Conservation (phyloP, 2,329 filamentous ascomycete species). For the Ophiostoma novo-ulmi region DNA sequence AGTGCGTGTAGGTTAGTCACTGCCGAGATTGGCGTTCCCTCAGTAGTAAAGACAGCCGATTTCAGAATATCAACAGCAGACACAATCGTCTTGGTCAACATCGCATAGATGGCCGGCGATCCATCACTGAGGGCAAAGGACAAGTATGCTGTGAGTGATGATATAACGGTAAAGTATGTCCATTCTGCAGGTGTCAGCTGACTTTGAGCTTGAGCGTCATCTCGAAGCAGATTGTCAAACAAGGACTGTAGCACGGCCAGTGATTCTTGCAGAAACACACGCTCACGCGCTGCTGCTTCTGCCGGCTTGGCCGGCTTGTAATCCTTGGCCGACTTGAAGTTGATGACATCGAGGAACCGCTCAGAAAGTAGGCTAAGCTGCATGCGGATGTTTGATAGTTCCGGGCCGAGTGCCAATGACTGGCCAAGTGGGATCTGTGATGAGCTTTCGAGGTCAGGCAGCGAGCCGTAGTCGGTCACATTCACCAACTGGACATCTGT, state of each 20-base stretch:
- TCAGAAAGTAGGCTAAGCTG: constrained; percentile 49
- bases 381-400: constrained; percentile 44
- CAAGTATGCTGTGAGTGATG: constrained; percentile 37
- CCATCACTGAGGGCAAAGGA: constrained; percentile 28
- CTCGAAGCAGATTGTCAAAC: constrained; percentile 37
- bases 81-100: constrained; percentile 20
- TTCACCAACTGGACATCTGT: constrained; percentile 37
- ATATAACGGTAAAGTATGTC: constrained; percentile 42
- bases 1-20: constrained; percentile 37
- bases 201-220: constrained; percentile 23
- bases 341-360: constrained; percentile 47
- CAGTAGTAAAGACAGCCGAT: constrained; percentile 17
- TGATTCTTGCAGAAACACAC: constrained; percentile 41
- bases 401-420: constrained; percentile 47
- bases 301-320: constrained; percentile 45
- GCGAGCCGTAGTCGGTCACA: constrained; percentile 49
- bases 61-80: constrained; percentile 23
- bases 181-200: constrained; percentile 42
- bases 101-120: not conserved
- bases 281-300: constrained; percentile 40
- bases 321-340: constrained; percentile 45
- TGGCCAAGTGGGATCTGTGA: constrained; percentile 39
- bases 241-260: constrained; percentile 42
- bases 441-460: constrained; percentile 44
- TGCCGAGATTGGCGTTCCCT: constrained; percentile 27